Percentiles rank a stretch among this genome's conserved stretches.
These are phyloP conservation scores for Astrephomene gubernaculifera DNA, from an alignment of 139 green algal species.

Conservation along the genomic window DNA sequence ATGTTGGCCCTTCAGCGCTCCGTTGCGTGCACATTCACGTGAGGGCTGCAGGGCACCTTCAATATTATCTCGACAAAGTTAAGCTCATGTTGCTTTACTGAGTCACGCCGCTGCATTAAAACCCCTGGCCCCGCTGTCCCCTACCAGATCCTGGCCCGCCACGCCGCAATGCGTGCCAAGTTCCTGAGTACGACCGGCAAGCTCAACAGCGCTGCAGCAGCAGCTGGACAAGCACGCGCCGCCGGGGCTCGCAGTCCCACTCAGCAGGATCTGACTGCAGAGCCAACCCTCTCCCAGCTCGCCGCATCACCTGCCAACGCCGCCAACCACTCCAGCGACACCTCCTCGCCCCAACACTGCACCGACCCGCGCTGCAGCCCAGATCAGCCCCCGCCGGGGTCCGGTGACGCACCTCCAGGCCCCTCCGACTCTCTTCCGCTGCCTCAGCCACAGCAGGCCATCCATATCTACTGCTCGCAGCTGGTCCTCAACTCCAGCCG, in stretches of 20 bases:
- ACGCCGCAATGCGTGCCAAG: conserved; percentile 12
- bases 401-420: no score
- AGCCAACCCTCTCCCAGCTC: background rate
- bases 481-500: conserved; percentile 27
- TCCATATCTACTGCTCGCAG: conserved; percentile 44
- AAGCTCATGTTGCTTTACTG: no score
- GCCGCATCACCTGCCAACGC: background rate
- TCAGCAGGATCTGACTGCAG: background rate
- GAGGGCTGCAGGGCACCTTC: no score
- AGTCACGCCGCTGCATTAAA: no score
- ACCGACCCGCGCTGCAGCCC: no score
- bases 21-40: no score
- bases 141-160: conserved; percentile 19
- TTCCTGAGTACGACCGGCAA: conserved; percentile 5
- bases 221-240: background rate
- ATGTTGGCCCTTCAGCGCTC: no score
- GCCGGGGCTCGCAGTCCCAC: background rate
- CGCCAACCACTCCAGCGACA: background rate
- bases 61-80: no score
- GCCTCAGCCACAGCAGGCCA: background rate
- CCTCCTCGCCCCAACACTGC: no score
- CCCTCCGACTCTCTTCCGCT: no score
- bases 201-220: background rate
- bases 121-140: background rate
- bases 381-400: no score